phyloP scores from a whole-genome alignment of 371 early-diverging fungal genomes.

The Fennellomyces sp. region DNA sequence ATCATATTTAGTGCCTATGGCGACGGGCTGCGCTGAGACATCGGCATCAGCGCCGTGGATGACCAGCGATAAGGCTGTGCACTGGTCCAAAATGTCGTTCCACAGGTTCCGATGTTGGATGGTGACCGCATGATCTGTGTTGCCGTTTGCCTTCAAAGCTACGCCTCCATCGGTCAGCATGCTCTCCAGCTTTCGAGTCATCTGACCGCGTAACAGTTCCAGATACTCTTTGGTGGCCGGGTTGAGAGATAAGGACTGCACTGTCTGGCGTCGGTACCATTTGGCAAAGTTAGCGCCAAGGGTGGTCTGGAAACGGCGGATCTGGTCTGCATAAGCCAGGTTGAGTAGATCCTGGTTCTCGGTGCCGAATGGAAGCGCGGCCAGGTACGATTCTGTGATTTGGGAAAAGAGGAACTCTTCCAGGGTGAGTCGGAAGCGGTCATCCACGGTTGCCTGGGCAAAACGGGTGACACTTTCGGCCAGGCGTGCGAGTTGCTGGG shows the following conservation, averaged over 20 bases:
- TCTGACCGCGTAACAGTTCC: constrained; percentile 28
- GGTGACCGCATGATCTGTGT: neutral
- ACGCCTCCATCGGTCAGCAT: neutral
- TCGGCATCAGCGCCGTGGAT: constrained; percentile 53
- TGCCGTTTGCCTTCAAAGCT: neutral
- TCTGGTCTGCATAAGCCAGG: constrained; percentile 50
- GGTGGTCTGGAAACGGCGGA: constrained; percentile 49
- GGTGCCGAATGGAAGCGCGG: constrained; percentile 52
- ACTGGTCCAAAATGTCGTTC: constrained; percentile 40
- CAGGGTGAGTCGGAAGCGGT: constrained; percentile 10
- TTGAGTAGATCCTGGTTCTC: constrained; percentile 49
- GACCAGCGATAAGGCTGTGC: constrained; percentile 39
- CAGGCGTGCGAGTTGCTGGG: constrained; percentile 37
- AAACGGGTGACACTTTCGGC: constrained; percentile 41
- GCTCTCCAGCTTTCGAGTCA: constrained; percentile 18
- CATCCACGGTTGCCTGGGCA: constrained; percentile 14
- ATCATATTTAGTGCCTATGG: constrained; percentile 38
- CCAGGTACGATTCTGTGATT: constrained; percentile 35
- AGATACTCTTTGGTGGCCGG: constrained; percentile 52
- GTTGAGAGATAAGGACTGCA: constrained; percentile 48
- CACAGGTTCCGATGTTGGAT: constrained; percentile 30
- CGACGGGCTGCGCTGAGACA: constrained; percentile 39
- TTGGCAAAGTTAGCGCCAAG: constrained; percentile 51
- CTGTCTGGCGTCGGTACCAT: constrained; percentile 55
- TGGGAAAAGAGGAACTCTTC: constrained; percentile 40